These are phyloP conservation scores for Aspergillus fijiensis DNA, from an alignment of 2,329 filamentous ascomycete species.

Conservation along the genomic window DNA sequence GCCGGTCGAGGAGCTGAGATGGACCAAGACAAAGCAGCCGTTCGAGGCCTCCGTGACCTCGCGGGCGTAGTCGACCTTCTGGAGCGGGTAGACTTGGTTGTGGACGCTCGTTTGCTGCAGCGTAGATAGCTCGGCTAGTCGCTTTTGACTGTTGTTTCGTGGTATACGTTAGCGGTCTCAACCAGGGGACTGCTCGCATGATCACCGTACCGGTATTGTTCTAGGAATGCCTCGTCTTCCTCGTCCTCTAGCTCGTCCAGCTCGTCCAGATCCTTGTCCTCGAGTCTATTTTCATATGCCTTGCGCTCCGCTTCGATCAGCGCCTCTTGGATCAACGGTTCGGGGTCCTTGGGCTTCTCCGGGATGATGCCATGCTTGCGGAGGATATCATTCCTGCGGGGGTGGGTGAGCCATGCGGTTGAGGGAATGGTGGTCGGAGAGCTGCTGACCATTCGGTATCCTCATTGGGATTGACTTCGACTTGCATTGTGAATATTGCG, in stretches of 20 bases:
- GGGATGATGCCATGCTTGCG: conserved; percentile 95
- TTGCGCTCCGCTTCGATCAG: conserved; percentile 77
- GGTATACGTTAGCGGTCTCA: neutral
- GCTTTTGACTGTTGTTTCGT: conserved; percentile 60
- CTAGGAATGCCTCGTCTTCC: conserved; percentile 89
- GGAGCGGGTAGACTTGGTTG: conserved; percentile 87
- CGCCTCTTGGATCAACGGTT: conserved; percentile 93
- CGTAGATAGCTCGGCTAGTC: conserved; percentile 75
- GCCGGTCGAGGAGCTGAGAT: conserved; percentile 74
- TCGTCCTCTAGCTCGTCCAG: conserved; percentile 91
- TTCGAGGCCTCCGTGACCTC: conserved; percentile 90
- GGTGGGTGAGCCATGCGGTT: conserved; percentile 15
- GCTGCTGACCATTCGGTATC: conserved; percentile 85
- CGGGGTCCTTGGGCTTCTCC: conserved; percentile 95
- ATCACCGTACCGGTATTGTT: conserved; percentile 66
- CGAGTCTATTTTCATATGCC: conserved; percentile 87
- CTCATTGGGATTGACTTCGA: conserved; percentile 91
- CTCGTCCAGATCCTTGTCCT: conserved; percentile 93
- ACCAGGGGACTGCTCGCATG: neutral
- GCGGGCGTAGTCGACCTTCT: conserved; percentile 87
- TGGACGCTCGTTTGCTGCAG: conserved; percentile 76
- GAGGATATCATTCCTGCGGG: conserved; percentile 91
- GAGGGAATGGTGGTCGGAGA: conserved; percentile 6
- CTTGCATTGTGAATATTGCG: conserved; percentile 51
- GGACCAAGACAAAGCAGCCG: conserved; percentile 67